Evolutionary conservation across 2,329 filamentous ascomycete species (phyloP).

Genomic region (Trichoderma sp.): DNA sequence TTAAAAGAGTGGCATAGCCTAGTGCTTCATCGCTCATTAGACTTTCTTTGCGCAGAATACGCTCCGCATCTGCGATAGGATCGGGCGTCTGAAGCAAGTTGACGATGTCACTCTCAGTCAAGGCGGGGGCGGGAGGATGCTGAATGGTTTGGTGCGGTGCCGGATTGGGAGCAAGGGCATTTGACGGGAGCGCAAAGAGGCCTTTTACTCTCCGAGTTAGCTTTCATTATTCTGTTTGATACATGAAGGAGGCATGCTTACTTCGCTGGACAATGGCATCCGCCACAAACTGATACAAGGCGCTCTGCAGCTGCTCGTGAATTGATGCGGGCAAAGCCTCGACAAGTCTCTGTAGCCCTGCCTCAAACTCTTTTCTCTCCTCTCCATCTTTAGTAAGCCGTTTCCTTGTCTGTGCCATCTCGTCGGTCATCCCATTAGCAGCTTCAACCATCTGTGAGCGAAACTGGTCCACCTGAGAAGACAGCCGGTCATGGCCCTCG

Average conservation of each 20-base stretch:
- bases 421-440: not conserved
- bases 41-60: constrained; percentile 14
- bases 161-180: not conserved
- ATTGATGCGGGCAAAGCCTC: not conserved
- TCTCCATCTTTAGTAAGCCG: not conserved
- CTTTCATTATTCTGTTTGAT: not conserved
- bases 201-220: not conserved
- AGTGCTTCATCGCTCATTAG: constrained; percentile 16
- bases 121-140: too few relatives aligned
- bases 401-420: not conserved
- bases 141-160: not conserved
- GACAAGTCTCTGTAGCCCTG: not conserved
- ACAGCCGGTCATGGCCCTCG: not conserved
- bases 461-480: constrained; percentile 1
- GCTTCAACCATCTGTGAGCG: constrained; percentile 7
- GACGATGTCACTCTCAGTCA: not conserved
- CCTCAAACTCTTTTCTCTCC: constrained; percentile 14
- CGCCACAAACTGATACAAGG: constrained; percentile 13
- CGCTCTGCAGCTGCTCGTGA: not conserved
- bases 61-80: constrained; percentile 2
- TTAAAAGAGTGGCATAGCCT: not conserved
- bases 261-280: constrained; percentile 5
- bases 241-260: not conserved
- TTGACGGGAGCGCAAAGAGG: not conserved
- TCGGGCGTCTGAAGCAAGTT: constrained; percentile 1